Conservation (phyloP, 139 green algal species). For the Auxenochlorella pyrenoidosa region DNA sequence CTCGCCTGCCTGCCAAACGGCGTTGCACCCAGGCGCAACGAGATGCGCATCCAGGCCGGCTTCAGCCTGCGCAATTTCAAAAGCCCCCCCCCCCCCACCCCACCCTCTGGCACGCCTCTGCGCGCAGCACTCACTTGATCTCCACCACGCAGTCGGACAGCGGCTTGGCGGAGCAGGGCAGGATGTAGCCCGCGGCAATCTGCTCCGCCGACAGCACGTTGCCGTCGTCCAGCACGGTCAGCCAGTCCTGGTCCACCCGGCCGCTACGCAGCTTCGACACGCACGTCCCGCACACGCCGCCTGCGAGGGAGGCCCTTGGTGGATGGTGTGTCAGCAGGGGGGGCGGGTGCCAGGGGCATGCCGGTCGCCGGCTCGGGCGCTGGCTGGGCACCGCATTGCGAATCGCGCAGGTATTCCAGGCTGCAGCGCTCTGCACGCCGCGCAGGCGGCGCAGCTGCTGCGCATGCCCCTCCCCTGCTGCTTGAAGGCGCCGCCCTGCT, state of each 20-base stretch:
- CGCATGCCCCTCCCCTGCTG: no score
- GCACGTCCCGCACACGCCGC: conserved; percentile 41
- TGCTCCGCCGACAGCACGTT: conserved; percentile 40
- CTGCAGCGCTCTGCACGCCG: no score
- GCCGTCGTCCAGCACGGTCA: conserved; percentile 38
- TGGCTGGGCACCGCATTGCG: no score
- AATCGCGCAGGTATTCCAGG: no score
- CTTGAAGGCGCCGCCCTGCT: neutral
- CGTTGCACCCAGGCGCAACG: no score
- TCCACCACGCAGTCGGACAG: conserved; percentile 28
- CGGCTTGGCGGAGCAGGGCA: conserved; percentile 44
- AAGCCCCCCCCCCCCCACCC: neutral
- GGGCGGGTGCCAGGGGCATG: neutral
- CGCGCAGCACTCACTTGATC: neutral
- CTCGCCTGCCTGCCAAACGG: no score
- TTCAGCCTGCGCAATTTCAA: no score
- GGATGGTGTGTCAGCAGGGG: neutral
- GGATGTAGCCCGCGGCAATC: conserved; percentile 38
- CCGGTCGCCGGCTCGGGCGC: no score
- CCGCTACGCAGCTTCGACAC: conserved; percentile 38
- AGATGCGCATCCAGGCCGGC: no score
- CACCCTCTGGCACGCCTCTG: neutral
- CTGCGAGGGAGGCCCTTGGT: neutral
- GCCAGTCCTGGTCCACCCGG: conserved; percentile 27
- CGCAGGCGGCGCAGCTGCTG: no score